Base-by-base conservation (phyloP, 129 eudicot genomes). In the Lactuca saligna region DNA sequence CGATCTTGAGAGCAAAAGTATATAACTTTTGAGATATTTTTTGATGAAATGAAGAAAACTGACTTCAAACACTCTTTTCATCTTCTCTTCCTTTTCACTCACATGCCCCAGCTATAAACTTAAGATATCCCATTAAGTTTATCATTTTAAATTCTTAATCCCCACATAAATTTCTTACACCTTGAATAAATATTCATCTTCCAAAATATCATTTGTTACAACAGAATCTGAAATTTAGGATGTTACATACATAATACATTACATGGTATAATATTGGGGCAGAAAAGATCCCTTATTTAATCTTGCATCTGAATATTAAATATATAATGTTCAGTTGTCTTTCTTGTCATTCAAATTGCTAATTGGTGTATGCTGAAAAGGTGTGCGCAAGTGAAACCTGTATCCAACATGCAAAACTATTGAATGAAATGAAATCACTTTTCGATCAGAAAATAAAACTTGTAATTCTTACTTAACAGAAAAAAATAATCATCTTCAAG, bases 221-320 rank as follows among this genome's bases (percentile, higher is more conserved):
- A 42, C 9, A 42, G 49, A 42, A 57, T 50, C 61, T 75, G 50
- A 65, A 33, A 13, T 35, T 68, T 42, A 42, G 44, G 49, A 42
- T 9, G 49, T 42, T 9, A 42, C 49, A 42, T 9, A 9, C 9
- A 42, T 42, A 42, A 9, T 9, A 54, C 13, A 8, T 42, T 9
- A 9, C 13, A 8, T 42, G 48, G 12, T 42, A 42, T 42, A 42
- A 9, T 9, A 54, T 53, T 25, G 17, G 17, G 15, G 6, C 17
- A 9, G 13, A 42, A 42, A 9, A 9, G 49, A 42, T 42, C 13
- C 13, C 3, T 42, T 44, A 42, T 10, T 64, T 64, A 42, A 6
- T 9, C 49, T 42, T 3, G 3, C 49, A 42, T 42, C 1, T 66
- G 59, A 66, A 50, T 32, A 54, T 25, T 25, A 25, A 13, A 48